phyloP scores from a whole-genome alignment of 2,329 filamentous ascomycete genomes.

The Chrysoporthe deuterocubensis region DNA sequence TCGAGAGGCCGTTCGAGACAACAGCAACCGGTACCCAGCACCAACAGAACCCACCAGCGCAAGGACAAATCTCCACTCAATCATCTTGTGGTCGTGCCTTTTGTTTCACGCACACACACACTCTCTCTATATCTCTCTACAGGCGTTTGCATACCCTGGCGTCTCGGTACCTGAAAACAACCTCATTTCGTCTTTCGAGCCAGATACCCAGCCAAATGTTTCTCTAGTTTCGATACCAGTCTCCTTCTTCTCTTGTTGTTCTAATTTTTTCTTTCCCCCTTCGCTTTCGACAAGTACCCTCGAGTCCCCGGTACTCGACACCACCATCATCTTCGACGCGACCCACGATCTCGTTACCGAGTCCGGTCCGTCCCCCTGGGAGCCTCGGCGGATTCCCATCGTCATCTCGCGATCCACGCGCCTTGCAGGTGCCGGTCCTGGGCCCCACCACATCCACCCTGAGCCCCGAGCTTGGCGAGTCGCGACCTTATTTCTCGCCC shows the following conservation, averaged over 20 bases:
- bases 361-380: constrained; percentile 10
- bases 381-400: constrained; percentile 13
- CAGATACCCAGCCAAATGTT: constrained; percentile 36
- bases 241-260: constrained; percentile 24
- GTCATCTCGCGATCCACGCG: constrained; percentile 15
- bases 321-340: too few species aligned
- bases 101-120: constrained; percentile 30
- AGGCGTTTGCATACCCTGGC: constrained; percentile 33
- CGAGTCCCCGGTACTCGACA: not conserved
- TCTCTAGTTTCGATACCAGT: constrained; percentile 24
- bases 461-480: constrained; percentile 7
- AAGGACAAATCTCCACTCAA: constrained; percentile 39
- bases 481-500: constrained; percentile 11
- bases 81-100: constrained; percentile 27
- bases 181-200: constrained; percentile 28
- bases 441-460: constrained; percentile 21
- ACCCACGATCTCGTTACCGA: constrained; percentile 5
- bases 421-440: constrained; percentile 22
- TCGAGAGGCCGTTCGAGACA: not conserved
- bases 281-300: constrained; percentile 5
- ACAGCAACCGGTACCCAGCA: too few species aligned
- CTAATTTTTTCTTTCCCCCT: not conserved
- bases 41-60: not conserved
- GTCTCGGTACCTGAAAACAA: constrained; percentile 34
- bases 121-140: constrained; percentile 30